These are phyloP conservation scores for Venturia pyrina DNA, from an alignment of 2,329 filamentous ascomycete genomes.

Conservation along the genomic window DNA sequence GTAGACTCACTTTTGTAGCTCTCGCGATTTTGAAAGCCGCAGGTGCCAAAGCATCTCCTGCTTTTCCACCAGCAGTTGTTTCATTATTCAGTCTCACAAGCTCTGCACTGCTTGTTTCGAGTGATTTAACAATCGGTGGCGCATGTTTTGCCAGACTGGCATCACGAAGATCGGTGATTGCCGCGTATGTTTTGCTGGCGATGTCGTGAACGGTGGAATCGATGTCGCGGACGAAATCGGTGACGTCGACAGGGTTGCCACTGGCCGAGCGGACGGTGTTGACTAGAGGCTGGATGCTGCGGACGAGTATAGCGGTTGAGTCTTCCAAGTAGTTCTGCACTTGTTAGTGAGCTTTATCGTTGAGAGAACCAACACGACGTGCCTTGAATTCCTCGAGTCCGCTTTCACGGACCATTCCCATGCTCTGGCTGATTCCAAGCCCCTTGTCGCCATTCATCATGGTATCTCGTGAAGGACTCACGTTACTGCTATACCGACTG, in stretches of 20 bases:
- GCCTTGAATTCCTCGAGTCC: constrained; percentile 52
- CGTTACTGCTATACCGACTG: constrained; percentile 10
- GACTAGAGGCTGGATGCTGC: constrained; percentile 74
- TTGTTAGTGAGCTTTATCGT: neutral
- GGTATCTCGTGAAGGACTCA: constrained; percentile 7
- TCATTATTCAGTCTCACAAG: constrained; percentile 37
- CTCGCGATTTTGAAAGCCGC: constrained; percentile 80
- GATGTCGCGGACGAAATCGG: constrained; percentile 61
- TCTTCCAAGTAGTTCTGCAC: constrained; percentile 66
- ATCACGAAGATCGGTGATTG: constrained; percentile 30
- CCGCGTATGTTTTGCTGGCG: constrained; percentile 50
- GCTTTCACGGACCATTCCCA: constrained; percentile 18
- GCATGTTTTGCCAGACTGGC: constrained; percentile 42
- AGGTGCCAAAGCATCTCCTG: constrained; percentile 53
- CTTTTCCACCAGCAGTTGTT: neutral
- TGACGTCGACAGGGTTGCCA: constrained; percentile 18
- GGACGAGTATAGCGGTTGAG: constrained; percentile 67
- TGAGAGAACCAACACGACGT: constrained; percentile 16
- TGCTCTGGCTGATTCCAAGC: constrained; percentile 15
- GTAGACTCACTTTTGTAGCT: constrained; percentile 55
- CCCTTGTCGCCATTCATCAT: constrained; percentile 7
- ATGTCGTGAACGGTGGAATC: constrained; percentile 61
- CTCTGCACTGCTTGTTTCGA: constrained; percentile 57
- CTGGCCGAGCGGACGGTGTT: constrained; percentile 46
- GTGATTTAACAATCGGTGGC: constrained; percentile 41